Base-by-base conservation (phyloP, 495 filamentous ascomycete species). In the Xylona heveae region DNA sequence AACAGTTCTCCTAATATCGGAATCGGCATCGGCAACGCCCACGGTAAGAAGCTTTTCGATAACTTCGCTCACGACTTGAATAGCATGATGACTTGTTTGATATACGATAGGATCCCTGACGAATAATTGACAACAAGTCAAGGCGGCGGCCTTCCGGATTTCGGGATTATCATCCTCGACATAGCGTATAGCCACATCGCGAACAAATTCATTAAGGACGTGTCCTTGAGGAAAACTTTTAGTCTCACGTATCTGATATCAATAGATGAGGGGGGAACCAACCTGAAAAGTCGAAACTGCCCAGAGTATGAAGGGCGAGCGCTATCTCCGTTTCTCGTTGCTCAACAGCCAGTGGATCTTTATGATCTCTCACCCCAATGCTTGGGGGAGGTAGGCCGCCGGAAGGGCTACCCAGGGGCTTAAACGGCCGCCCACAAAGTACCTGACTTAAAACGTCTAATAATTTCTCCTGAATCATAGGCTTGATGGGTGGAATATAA, bases 121-220 rank as follows among this genome's bases (percentile, higher is more conserved):
- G 44, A 94, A 93, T 24, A 99, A 66, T 43, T 99, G 88, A 46
- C 88, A 99, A 53, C 90, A 94, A 16, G 90, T 99, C 36, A 99
- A 62, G 20, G 90, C 85, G 8, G 88, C 82, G 8, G 85, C 84
- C 49, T 91, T 85, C 35, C 88, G 73, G 34, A 94, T 91, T 36
- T 90, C 79, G 0, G 80, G 68, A 44, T 91, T 90, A 37, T 92
- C 83, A 36, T 85, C 85, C 44, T 95, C 84, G 31, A 94, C 85
- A 39, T 90, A 99, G 48, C 81, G 84, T 45, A 99, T 91, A 4
- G 90, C 90, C 34, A 95, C 88, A 49, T 99, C 88, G 17, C 88
- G 80, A 24, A 95, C 88, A 39, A 99, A 99, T 43, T 99, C 88
- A 42, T 99, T 99, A 9, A 99, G 53, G 15, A 93, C 74, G 44